Evolutionary conservation across 495 filamentous ascomycete genomes (phyloP).

Genomic region (Podospora pseudocomata): DNA sequence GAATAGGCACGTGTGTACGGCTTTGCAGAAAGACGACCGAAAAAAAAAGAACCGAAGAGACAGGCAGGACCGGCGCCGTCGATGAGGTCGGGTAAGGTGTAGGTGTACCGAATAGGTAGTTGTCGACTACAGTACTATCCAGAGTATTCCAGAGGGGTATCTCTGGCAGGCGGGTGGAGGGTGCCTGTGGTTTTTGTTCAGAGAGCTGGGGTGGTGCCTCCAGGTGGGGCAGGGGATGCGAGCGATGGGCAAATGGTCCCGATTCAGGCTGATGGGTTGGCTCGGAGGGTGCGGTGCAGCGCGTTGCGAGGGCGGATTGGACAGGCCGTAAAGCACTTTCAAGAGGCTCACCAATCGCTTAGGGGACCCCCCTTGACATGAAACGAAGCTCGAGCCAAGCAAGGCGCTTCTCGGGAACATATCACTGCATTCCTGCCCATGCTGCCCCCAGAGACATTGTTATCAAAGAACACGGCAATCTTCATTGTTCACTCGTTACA

Average conservation of each 20-base stretch:
- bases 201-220: neutral
- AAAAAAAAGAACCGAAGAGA: conserved; percentile 3
- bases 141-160: neutral
- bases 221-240: neutral
- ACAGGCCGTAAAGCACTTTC: conserved; percentile 10
- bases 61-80: conserved; percentile 14
- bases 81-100: neutral
- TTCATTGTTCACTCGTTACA: neutral
- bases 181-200: neutral
- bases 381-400: conserved; percentile 31
- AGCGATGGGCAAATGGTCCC: conserved; percentile 16
- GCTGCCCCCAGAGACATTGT: neutral
- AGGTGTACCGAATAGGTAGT: neutral
- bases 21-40: neutral
- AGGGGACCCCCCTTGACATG: conserved; percentile 22
- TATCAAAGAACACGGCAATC: neutral
- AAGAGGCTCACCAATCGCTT: conserved; percentile 29
- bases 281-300: conserved; percentile 12
- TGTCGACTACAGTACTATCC: neutral
- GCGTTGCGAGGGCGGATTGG: conserved; percentile 23
- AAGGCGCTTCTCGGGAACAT: conserved; percentile 30
- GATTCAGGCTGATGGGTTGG: conserved; percentile 30
- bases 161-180: neutral
- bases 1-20: neutral
- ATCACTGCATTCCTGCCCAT: neutral